Conservation (phyloP, 129 eudicot genomes). For the Helianthus annuus region HanXRQr2.0-SUNRISE NC_035439.2:64709757-64710256, state of each 20-base stretch:
- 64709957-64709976: constrained; percentile 20
- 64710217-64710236: constrained; percentile 1
- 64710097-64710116: constrained; percentile 82
- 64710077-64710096: constrained; percentile 82
- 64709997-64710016: constrained; percentile 6
- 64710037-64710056: constrained; percentile 25
- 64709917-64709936: constrained; percentile 81
- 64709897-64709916: constrained; percentile 85
- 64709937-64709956: constrained; percentile 67
- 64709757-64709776: constrained; percentile 1
- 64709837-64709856: constrained; percentile 78
- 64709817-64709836: constrained; percentile 79
- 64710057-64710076: constrained; percentile 82
- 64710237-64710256: neutral
- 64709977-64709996: constrained; percentile 5
- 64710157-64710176: constrained; percentile 58
- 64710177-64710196: constrained; percentile 90
- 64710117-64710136: constrained; percentile 75
- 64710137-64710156: constrained; percentile 75
- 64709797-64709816: constrained; percentile 64
- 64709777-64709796: constrained; percentile 50
- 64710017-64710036: neutral
- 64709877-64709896: constrained; percentile 69
- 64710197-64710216: constrained; percentile 94
- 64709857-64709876: constrained; percentile 76